Evolutionary conservation across 2,329 filamentous ascomycete species (phyloP), one percentile per base, ranked within the genome.

Genomic region (Ascochyta rabiei): DNA sequence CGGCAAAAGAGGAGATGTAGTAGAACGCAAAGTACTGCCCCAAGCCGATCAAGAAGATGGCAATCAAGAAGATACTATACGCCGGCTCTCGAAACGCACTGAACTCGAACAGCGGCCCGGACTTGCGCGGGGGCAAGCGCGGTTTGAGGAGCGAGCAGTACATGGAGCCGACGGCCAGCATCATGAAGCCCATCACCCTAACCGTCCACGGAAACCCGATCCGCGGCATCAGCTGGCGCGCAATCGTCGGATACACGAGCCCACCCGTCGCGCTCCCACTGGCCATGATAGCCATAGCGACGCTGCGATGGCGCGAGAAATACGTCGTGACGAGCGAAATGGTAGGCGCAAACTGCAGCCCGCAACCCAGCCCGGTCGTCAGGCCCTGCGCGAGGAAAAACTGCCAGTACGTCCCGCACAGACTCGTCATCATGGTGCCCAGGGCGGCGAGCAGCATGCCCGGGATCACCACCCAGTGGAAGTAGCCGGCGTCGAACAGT

Each of bases 131-230:
- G 13, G 79, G 78, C 2, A 81, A 57, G 4, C 79, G 63, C 2
- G 77, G 76, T 13, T 70, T 70, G 42, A 80, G 71, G 33, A 79
- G 66, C 0, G 69, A 64, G n/a, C 73, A 61, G 21, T 76, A 75
- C 15, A 73, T 43, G 0, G 57, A 50, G 0, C 77, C 69, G 0
- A 74, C 76, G 0, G 74, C 79, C 2, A 88, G 60, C 23, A 85
- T 83, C 28, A 89, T 79, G 46, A 89, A 81, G 0, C 82, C 86
- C 57, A 88, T 79, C 0, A 82, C 79, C 0, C 86, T 77, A n/a
- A 87, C 80, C 0, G 87, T 86, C 85, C 86, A 89, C 0, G 79
- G 77, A 63, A 88, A 89, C 0, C 87, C 87, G 3, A 89, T 74
- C 16, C 76, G 77, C 0, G 85, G 83, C 1, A 88, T 73, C 10